Evolutionary conservation across 768 basidiomycete species (phyloP), one percentile per base, ranked within the genome.

Genomic region (Butyriboletus loyo): DNA sequence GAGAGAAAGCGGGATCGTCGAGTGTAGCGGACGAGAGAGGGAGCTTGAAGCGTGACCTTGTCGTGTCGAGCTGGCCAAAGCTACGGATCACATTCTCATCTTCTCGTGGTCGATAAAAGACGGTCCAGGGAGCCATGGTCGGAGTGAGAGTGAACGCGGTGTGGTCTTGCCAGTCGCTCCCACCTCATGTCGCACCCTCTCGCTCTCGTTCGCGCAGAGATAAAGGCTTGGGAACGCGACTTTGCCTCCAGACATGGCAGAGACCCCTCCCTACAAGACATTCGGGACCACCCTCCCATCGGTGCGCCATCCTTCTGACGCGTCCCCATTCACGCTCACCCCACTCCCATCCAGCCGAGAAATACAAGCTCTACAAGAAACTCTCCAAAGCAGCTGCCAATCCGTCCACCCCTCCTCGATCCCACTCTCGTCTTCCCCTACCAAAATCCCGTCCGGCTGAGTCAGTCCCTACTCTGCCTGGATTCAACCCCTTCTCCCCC

Each of bases 291-390:
- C 17, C 82, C 82, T 7, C 59, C 63, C 46, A 83, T 91, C 53
- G 87, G 89, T 91, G 50, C 58, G 83, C 69, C 41, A 35, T 46
- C 51, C 49, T 32, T 41, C 30, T 57, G 5, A 5, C 43, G 43
- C 24, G 24, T 44, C 35, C 15, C 32, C 19, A 31, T 34, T 34
- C 46, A 36, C 51, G 30, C 59, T 64, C 54, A 58, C 48, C 44
- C 51, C 43, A 58, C 27, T 11, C 19, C 43, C 46, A 24, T 53
- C 13, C 64, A 92, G 89, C 86, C 54, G 79, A 82, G 58, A 90
- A 87, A 67, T 92, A 92, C 74, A 91, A 79, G 68, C 77, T 81
- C 28, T 90, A 92, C 77, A 92, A 91, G 77, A 83, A 78, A 53
- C 77, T 91, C 32, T 79, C 78, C 50, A 91, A 86, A 58, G 65